Evolutionary conservation across 495 filamentous ascomycete species (phyloP).

Genomic region (Talaromyces wortmannii): DNA sequence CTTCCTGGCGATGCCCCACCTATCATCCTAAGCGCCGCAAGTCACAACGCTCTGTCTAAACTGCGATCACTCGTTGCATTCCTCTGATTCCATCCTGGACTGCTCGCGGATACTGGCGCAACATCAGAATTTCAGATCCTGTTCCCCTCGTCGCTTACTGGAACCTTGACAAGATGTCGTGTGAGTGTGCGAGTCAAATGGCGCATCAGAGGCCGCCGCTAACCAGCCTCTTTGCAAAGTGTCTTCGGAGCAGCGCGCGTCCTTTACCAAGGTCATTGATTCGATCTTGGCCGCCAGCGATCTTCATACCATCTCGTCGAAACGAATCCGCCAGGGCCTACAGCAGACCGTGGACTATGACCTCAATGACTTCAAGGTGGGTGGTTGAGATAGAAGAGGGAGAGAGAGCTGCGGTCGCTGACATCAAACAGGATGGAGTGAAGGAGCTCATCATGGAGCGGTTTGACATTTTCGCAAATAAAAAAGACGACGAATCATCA

Average conservation of each 20-base stretch:
- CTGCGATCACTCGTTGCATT: too few relatives aligned
- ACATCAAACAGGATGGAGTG: constrained; percentile 56
- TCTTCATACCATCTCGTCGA: constrained; percentile 84
- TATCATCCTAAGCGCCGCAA: constrained; percentile 1
- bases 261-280: constrained; percentile 84
- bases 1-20: constrained; percentile 3
- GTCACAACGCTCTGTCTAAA: neutral
- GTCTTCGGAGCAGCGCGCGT: constrained; percentile 53
- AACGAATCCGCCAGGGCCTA: constrained; percentile 82
- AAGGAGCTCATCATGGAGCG: constrained; percentile 80
- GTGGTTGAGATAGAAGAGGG: constrained; percentile 10
- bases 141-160: neutral
- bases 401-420: neutral
- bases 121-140: neutral
- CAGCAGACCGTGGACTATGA: constrained; percentile 73
- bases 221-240: constrained; percentile 47
- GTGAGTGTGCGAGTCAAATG: neutral
- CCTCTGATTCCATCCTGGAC: too few relatives aligned
- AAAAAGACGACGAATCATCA: constrained; percentile 26
- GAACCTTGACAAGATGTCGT: constrained; percentile 1
- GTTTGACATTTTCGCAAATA: constrained; percentile 70
- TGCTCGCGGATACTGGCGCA: neutral
- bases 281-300: constrained; percentile 77
- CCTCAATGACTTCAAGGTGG: constrained; percentile 78
- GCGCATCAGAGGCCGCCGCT: constrained; percentile 26